phyloP scores from a whole-genome alignment of 78 protist species.

The Pigoraptor vietnamica region DNA sequence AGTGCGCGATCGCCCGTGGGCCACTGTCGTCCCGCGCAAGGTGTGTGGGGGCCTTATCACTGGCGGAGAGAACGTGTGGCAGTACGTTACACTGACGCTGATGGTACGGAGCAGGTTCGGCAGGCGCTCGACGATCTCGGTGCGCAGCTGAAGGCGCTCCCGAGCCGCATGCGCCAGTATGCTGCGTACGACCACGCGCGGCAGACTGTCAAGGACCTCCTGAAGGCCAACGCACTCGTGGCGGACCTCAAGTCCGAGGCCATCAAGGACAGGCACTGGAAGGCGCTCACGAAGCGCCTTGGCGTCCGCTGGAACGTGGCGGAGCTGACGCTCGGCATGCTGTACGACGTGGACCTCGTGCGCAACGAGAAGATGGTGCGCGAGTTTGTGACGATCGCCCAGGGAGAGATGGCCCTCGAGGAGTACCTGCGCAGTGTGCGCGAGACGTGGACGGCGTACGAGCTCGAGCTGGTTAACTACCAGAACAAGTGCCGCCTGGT shows the following conservation, averaged over 20 bases:
- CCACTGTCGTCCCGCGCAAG: conserved; percentile 72
- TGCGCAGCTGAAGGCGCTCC: conserved; percentile 54
- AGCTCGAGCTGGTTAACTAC: conserved; percentile 81
- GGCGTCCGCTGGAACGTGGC: conserved; percentile 45
- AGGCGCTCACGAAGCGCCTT: conserved; percentile 46
- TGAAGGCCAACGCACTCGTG: conserved; percentile 54
- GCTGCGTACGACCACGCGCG: conserved; percentile 66
- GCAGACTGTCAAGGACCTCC: conserved; percentile 27
- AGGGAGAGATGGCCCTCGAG: conserved; percentile 95
- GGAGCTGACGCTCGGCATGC: conserved; percentile 73
- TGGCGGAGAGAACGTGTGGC: too few relatives aligned
- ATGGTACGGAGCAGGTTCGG: conserved; percentile 50
- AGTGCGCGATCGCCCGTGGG: conserved; percentile 73
- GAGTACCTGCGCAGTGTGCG: conserved; percentile 74
- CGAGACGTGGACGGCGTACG: conserved; percentile 76
- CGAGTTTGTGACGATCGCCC: conserved; percentile 78
- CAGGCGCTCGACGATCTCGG: conserved; percentile 28
- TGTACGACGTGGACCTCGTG: conserved; percentile 73
- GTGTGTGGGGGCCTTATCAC: too few relatives aligned
- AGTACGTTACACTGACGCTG: neutral
- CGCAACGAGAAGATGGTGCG: conserved; percentile 61
- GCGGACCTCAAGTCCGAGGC: conserved; percentile 69
- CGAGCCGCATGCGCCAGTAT: conserved; percentile 69
- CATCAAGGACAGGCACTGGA: conserved; percentile 88
- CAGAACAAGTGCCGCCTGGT: conserved; percentile 53